phyloP scores from a whole-genome alignment of 2,329 filamentous ascomycete species.

The Fusarium solani-melongenae region DNA sequence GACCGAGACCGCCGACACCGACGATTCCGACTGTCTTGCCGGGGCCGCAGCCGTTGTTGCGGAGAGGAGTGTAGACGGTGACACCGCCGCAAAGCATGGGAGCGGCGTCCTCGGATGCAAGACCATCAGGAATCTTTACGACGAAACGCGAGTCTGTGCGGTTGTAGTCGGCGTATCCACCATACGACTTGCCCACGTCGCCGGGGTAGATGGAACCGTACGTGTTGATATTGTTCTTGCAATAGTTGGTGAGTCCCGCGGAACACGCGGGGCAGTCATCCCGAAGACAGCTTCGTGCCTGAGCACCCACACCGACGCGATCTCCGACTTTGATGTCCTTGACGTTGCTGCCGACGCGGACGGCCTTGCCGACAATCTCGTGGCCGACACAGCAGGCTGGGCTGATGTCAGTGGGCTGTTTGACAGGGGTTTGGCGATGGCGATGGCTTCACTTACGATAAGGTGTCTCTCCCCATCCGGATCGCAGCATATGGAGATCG shows the following conservation, averaged over 20 bases:
- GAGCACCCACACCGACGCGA: constrained; percentile 71
- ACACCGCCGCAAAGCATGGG: constrained; percentile 78
- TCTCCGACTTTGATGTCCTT: constrained; percentile 68
- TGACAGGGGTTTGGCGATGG: not conserved
- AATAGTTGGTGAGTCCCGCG: constrained; percentile 55
- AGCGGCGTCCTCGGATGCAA: constrained; percentile 56
- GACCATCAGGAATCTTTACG: constrained; percentile 56
- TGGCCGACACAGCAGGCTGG: constrained; percentile 68
- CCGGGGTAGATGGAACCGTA: constrained; percentile 64
- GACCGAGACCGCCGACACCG: constrained; percentile 74
- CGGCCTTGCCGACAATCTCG: constrained; percentile 71
- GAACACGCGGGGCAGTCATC: constrained; percentile 55
- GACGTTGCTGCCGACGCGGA: constrained; percentile 62
- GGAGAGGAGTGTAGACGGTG: constrained; percentile 72
- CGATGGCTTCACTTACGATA: constrained; percentile 49
- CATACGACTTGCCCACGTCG: constrained; percentile 53
- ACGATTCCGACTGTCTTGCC: constrained; percentile 75
- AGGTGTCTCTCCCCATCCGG: constrained; percentile 58
- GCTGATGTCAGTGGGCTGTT: constrained; percentile 18
- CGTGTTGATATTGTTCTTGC: constrained; percentile 56
- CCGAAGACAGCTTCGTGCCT: constrained; percentile 64
- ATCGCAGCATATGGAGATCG: constrained; percentile 67
- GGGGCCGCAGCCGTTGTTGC: constrained; percentile 70
- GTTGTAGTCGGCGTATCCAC: constrained; percentile 57
- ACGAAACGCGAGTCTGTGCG: constrained; percentile 56